These are phyloP conservation scores for Scleromitrula shiraiana DNA, from an alignment of 2,329 filamentous ascomycete genomes.

Conservation along the genomic window DNA sequence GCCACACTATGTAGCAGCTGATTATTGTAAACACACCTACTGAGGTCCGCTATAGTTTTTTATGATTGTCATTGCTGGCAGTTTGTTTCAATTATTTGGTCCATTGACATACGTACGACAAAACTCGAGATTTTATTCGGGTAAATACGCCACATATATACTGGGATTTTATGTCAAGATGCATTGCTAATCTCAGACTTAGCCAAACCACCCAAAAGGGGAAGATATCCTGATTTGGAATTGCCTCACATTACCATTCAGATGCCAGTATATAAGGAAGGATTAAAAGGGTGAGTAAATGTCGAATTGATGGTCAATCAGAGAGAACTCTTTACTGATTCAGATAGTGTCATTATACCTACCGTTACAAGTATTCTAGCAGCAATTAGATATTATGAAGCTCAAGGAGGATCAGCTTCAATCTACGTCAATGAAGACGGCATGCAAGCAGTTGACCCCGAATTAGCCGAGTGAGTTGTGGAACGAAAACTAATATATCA, in stretches of 20 bases:
- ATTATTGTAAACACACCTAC: constrained; percentile 24
- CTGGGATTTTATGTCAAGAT: too few relatives aligned
- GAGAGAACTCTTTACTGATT: neutral
- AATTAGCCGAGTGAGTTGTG: constrained; percentile 19
- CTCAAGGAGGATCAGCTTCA: constrained; percentile 54
- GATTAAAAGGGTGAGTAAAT: constrained; percentile 24
- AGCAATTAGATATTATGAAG: constrained; percentile 50
- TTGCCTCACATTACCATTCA: constrained; percentile 38
- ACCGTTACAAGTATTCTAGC: constrained; percentile 50
- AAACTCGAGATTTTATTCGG: constrained; percentile 16
- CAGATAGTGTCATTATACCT: constrained; percentile 41
- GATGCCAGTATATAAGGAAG: constrained; percentile 43
- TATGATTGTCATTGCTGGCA: constrained; percentile 13
- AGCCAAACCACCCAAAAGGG: constrained; percentile 32
- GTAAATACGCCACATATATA: neutral
- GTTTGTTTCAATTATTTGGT: constrained; percentile 18
- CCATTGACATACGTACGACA: constrained; percentile 15
- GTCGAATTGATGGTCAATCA: neutral
- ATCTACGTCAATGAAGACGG: constrained; percentile 64
- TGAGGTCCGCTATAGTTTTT: constrained; percentile 11
- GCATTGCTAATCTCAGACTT: neutral
- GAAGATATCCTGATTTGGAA: constrained; percentile 12
- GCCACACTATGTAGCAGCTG: neutral
- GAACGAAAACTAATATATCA: too few relatives aligned
- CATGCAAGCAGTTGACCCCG: constrained; percentile 43